phyloP scores from a whole-genome alignment of 768 basidiomycete genomes.

The Lentinula aciculospora region DNA sequence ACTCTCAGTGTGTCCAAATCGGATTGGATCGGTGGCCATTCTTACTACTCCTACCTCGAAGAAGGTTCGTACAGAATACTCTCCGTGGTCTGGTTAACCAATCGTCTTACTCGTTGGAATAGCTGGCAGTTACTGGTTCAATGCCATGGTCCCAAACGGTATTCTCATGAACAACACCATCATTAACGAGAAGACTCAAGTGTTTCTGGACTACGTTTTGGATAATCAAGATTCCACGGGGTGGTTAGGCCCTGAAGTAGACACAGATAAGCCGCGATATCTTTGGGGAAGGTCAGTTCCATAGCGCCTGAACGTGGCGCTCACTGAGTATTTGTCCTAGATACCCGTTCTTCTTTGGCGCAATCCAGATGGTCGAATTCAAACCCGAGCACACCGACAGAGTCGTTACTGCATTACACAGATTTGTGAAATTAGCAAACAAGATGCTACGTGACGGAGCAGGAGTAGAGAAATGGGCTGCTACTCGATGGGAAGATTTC shows the following conservation, averaged over 20 bases:
- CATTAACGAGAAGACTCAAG: conserved; percentile 40
- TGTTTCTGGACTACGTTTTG: conserved; percentile 45
- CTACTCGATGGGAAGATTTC: conserved; percentile 56
- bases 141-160: conserved; percentile 50
- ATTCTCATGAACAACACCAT: conserved; percentile 38
- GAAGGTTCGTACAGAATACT: conserved; percentile 19
- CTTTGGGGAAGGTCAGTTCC: conserved; percentile 44
- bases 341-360: conserved; percentile 52
- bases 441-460: conserved; percentile 43
- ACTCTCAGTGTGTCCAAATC: conserved; percentile 21
- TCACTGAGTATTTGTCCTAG: conserved; percentile 16
- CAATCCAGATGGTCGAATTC: conserved; percentile 50
- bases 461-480: conserved; percentile 48
- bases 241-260: conserved; percentile 52
- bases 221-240: conserved; percentile 47
- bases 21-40: conserved; percentile 28
- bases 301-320: not conserved
- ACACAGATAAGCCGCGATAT: conserved; percentile 45
- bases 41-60: conserved; percentile 27
- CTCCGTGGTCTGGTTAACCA: not conserved
- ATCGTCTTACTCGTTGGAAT: not conserved
- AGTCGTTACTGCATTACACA: conserved; percentile 45
- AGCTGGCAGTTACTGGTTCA: conserved; percentile 62
- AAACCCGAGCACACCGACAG: conserved; percentile 34
- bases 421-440: conserved; percentile 48